Conservation (phyloP, 2,329 filamentous ascomycete genomes). For the Colletotrichum sp. region DNA sequence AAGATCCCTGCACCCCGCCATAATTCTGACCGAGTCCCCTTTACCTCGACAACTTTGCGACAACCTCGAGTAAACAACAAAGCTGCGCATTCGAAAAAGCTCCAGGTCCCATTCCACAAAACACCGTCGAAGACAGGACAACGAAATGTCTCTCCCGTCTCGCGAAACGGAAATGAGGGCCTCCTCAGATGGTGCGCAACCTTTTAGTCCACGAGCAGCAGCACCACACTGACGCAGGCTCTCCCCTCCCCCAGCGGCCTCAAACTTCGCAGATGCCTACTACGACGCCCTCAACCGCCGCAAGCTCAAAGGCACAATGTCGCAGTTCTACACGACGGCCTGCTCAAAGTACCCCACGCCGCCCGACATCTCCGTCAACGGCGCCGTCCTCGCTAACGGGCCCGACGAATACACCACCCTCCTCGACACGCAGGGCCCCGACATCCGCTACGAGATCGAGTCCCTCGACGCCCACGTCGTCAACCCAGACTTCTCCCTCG, state of each 20-base stretch:
- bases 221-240: neutral
- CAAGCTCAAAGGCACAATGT: slow-evolving; percentile 65
- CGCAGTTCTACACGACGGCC: slow-evolving; percentile 73
- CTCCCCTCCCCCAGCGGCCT: slow-evolving; percentile 59
- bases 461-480: slow-evolving; percentile 79
- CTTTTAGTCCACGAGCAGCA: neutral
- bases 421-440: slow-evolving; percentile 65
- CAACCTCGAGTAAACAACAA: neutral
- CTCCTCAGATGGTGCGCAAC: slow-evolving; percentile 50
- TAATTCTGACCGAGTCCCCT: neutral
- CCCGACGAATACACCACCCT: slow-evolving; percentile 71
- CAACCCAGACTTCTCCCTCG: slow-evolving; percentile 68
- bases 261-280: slow-evolving; percentile 74
- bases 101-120: neutral
- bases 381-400: slow-evolving; percentile 62
- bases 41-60: neutral
- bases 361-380: slow-evolving; percentile 82
- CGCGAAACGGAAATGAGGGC: slow-evolving; percentile 49
- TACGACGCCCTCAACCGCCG: slow-evolving; percentile 77
- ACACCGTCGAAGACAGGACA: neutral
- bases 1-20: slow-evolving; percentile 6
- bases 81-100: neutral
- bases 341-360: slow-evolving; percentile 57
- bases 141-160: slow-evolving; percentile 39
- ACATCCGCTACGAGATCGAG: slow-evolving; percentile 74